Evolutionary conservation across 1,139 yeast species (phyloP).

Genomic region (Suhomyces anneliseae): DNA sequence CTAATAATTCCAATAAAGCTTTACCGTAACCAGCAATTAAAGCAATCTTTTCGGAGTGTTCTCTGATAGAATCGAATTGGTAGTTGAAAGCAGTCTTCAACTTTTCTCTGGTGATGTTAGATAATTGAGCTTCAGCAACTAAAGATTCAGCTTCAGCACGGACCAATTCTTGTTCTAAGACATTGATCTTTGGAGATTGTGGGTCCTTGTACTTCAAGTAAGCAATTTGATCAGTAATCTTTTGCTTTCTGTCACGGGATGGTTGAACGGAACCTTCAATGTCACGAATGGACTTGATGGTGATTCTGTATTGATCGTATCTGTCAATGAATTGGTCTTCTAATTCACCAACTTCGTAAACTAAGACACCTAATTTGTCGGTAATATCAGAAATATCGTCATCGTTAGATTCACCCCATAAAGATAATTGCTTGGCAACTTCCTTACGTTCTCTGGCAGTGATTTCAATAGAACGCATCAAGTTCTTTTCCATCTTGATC

Average conservation of each 20-base stretch:
- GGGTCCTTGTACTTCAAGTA: conserved; percentile 82
- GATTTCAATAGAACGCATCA: conserved; percentile 75
- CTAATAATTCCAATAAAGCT: conserved; percentile 77
- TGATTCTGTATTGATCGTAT: conserved; percentile 83
- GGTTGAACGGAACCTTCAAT: conserved; percentile 88
- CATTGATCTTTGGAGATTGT: conserved; percentile 76
- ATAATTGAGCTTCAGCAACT: conserved; percentile 88
- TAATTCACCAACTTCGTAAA: conserved; percentile 81
- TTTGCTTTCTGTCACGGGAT: conserved; percentile 81
- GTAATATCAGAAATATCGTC: conserved; percentile 84
- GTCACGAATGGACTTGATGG: conserved; percentile 77
- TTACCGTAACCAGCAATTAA: conserved; percentile 88
- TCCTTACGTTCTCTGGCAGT: conserved; percentile 78
- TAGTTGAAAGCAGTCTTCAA: conserved; percentile 82
- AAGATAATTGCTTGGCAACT: conserved; percentile 78
- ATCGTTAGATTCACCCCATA: conserved; percentile 85
- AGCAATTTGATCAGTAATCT: conserved; percentile 82
- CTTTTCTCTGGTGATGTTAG: conserved; percentile 84
- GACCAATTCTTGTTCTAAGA: conserved; percentile 83
- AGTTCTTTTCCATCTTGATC: conserved; percentile 80
- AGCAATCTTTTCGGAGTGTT: conserved; percentile 80
- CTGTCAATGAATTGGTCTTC: conserved; percentile 87
- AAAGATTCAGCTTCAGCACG: conserved; percentile 89
- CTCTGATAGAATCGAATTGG: conserved; percentile 81
- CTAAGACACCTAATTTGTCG: conserved; percentile 80